A percentile compares a stretch with the other conserved stretches of the same genome.
Evolutionary conservation across 2,329 filamentous ascomycete species (phyloP).

Genomic region (Waltergamsia citrina): DNA sequence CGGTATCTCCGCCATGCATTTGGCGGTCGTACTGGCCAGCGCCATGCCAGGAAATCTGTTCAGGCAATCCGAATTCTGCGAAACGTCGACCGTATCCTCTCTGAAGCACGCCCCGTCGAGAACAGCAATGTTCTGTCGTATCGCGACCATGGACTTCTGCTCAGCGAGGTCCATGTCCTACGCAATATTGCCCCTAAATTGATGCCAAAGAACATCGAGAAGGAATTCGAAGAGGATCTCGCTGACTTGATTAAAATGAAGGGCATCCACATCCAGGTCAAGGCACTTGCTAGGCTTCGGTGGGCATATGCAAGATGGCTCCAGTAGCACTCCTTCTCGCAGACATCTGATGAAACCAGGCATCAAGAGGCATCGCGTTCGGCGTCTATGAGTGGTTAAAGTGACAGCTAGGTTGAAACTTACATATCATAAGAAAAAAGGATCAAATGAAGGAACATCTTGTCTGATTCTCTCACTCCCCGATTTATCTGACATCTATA

Average conservation of each 20-base stretch:
- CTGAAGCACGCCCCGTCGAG: constrained; percentile 57
- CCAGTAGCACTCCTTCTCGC: constrained; percentile 14
- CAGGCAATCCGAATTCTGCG: constrained; percentile 70
- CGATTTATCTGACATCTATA: no score
- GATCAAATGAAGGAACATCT: no score
- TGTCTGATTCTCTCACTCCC: no score
- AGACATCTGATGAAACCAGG: not conserved
- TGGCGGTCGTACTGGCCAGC: constrained; percentile 60
- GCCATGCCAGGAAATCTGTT: constrained; percentile 54
- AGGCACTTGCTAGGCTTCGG: constrained; percentile 71
- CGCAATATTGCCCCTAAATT: constrained; percentile 50
- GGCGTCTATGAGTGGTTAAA: not conserved
- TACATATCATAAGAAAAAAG: not conserved
- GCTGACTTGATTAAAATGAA: constrained; percentile 77
- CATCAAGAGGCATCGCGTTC: not conserved
- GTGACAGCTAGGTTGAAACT: not conserved
- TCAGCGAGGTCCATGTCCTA: constrained; percentile 84
- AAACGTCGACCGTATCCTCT: constrained; percentile 77
- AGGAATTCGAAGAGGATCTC: constrained; percentile 83
- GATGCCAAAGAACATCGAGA: constrained; percentile 65
- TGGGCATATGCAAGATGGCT: constrained; percentile 86
- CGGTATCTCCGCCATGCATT: constrained; percentile 64
- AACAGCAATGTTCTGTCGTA: constrained; percentile 72
- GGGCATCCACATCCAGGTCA: constrained; percentile 68
- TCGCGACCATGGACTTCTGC: constrained; percentile 81